Base-by-base conservation (phyloP, 1,284 basidiomycete genomes). In the Dichomitus squalens region DNA sequence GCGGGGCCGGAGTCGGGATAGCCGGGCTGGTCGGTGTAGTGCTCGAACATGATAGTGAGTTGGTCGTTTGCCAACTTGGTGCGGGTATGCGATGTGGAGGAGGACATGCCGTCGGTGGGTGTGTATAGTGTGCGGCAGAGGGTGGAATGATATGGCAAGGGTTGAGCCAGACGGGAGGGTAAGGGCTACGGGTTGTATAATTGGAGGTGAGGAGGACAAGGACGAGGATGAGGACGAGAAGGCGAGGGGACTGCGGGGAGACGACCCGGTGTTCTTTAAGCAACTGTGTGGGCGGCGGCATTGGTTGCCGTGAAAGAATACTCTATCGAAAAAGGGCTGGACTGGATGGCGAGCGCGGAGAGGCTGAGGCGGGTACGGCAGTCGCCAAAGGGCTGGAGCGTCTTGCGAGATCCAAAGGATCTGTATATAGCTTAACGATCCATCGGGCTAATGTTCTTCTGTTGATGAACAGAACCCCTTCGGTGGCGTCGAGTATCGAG, bases 41-140 rank as follows among this genome's bases (percentile, higher is more conserved):
- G 57, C 46, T 65, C 64, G 53, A 67, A 64, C 50, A 58, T 61
- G 41, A 67, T 61, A 47, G 62, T 63, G 35, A 67, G 55, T 18
- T 47, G 44, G n/a, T 47, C 44, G 29, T 29, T 18, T 14, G 25
- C 44, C 44, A 47, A 31, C 31, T 27, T 47, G n/a, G 27, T 12
- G 11, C 29, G 29, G 44, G 29, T 2, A 11, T 34, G 53, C 16
- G 36, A 40, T 33, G 6, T 18, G 34, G 55, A 23, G 38, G 53
- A 18, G 38, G 31, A 44, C 57, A 59, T 58, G 51, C 35, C 43
- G 38, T 36, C 29, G 1, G 50, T 8, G 48, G 34, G 14, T 33
- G 40, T 23, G 12, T 25, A n/a, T 31, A n/a, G 27, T 41, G 40
- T 16, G 6, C 11, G 20, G 4, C 21, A n/a, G 16, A 8, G 9